These are phyloP conservation scores for Nigrograna mackinnonii DNA, from an alignment of 2,329 filamentous ascomycete species.

Conservation along the genomic window DNA sequence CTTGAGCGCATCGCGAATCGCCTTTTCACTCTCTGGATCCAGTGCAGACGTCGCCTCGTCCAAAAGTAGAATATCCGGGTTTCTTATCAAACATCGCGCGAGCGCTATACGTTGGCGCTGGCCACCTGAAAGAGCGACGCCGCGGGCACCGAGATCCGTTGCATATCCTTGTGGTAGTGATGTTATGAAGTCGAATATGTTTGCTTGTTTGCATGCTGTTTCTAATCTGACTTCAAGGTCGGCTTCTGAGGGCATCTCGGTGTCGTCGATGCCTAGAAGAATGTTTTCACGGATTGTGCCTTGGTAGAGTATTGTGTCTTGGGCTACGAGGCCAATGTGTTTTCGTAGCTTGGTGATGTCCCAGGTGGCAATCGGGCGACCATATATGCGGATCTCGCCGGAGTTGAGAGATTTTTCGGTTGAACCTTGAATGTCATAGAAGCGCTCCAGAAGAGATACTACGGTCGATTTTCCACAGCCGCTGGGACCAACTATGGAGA, in stretches of 20 bases:
- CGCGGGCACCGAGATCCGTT: conserved; percentile 74
- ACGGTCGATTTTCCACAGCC: conserved; percentile 93
- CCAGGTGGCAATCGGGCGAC: conserved; percentile 61
- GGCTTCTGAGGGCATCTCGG: conserved; percentile 58
- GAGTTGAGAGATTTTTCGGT: conserved; percentile 67
- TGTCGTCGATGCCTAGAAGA: conserved; percentile 63
- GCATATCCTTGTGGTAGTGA: conserved; percentile 63
- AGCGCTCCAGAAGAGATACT: conserved; percentile 75
- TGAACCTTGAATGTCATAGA: conserved; percentile 27
- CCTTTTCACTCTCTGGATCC: conserved; percentile 88
- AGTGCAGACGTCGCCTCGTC: conserved; percentile 91
- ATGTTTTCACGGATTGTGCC: conserved; percentile 89
- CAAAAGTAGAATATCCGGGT: conserved; percentile 84
- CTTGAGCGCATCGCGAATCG: conserved; percentile 87
- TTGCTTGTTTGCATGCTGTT: conserved; percentile 71
- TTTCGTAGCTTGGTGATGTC: conserved; percentile 76
- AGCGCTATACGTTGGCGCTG: conserved; percentile 96
- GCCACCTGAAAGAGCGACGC: conserved; percentile 72
- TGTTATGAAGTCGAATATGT: conserved; percentile 20
- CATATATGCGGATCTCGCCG: conserved; percentile 82
- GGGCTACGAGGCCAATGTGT: conserved; percentile 81
- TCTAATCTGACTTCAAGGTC: conserved; percentile 60
- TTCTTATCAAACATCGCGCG: conserved; percentile 80
- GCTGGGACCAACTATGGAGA: conserved; percentile 84
- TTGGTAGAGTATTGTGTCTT: conserved; percentile 91